Evolutionary conservation across 2,329 filamentous ascomycete genomes (phyloP), one percentile per base, ranked within the genome.

Genomic region (Fusarium sororula): DNA sequence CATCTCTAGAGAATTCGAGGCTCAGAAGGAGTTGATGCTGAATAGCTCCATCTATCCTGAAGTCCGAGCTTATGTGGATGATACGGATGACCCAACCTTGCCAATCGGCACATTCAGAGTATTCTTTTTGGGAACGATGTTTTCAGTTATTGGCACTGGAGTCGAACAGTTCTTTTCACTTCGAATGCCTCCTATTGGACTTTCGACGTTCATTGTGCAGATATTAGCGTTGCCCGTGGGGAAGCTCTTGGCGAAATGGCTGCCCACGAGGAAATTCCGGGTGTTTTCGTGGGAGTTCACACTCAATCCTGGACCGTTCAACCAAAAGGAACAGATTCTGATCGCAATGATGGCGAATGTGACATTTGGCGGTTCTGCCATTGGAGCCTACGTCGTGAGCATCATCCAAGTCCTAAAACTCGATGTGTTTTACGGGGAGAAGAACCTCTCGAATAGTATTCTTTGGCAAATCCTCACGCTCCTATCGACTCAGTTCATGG

Each of bases 281-380:
- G 7, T 72, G 3, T 51, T 58, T 9, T 35, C 30, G 3, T 68
- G 69, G 22, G 71, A 78, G 10, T 82, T 84, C 28, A 81, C 76
- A 0, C 72, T 83, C 11, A 88, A 88, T 62, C 86, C 87, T 0
- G 86, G 87, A 0, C 83, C 83, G 0, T 89, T 89, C 75, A 87
- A 83, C 65, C 84, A 85, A 64, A 90, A 89, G 72, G 87, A 90
- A 73, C 87, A 89, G 73, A 83, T 87, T 74, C 78, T 89, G 9
- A 85, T 89, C 53, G 84, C 85, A n/a, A 85, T 88, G 67, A 88
- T 88, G 85, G 87, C 90, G 38, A 90, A 90, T 76, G 86, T 86
- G 0, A 82, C 83, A 1, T 85, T 82, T 53, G 72, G 64, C 4
- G 74, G 76, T 2, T 63, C 64, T 54, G 56, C 67, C 47, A 81